Percentiles rank a stretch among this genome's conserved stretches.
phyloP scores from a whole-genome alignment of 257 asterid species.

The Solanum arcanum region DNA sequence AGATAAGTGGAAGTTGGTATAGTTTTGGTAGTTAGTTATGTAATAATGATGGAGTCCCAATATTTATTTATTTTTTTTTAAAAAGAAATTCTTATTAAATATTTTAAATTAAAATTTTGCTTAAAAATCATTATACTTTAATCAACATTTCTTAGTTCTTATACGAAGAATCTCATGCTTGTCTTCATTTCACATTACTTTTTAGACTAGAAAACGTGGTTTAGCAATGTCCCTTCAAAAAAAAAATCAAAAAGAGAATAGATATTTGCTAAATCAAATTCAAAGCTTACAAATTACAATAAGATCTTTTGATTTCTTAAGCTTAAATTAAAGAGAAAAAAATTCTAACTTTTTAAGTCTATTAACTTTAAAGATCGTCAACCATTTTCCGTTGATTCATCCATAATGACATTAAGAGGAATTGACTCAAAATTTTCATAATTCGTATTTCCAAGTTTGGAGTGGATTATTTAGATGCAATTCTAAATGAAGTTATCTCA shows the following conservation, averaged over 20 bases:
- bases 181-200: not conserved
- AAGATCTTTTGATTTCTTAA: not conserved
- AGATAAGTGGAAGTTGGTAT: not conserved
- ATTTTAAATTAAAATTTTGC: not conserved
- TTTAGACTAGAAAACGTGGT: not conserved
- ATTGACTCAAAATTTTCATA: not conserved
- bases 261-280: not conserved
- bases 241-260: not conserved
- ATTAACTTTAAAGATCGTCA: not conserved
- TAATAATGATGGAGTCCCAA: not conserved
- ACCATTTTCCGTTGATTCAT: not conserved
- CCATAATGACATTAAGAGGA: not conserved
- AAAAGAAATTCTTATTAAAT: not conserved
- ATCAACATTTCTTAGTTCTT: not conserved
- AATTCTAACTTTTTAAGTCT: not conserved
- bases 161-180: not conserved
- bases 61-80: no score
- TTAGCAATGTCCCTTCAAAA: not conserved
- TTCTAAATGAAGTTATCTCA: no score
- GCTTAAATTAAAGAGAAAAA: not conserved
- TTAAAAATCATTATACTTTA: not conserved
- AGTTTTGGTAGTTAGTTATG: not conserved
- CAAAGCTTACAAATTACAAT: not conserved
- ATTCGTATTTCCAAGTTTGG: not conserved
- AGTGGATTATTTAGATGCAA: not conserved